Percentiles rank a stretch among this genome's conserved stretches.
These are phyloP conservation scores for Boletus tomentosulus DNA, from an alignment of 768 basidiomycete genomes.

Conservation along the genomic window DNA sequence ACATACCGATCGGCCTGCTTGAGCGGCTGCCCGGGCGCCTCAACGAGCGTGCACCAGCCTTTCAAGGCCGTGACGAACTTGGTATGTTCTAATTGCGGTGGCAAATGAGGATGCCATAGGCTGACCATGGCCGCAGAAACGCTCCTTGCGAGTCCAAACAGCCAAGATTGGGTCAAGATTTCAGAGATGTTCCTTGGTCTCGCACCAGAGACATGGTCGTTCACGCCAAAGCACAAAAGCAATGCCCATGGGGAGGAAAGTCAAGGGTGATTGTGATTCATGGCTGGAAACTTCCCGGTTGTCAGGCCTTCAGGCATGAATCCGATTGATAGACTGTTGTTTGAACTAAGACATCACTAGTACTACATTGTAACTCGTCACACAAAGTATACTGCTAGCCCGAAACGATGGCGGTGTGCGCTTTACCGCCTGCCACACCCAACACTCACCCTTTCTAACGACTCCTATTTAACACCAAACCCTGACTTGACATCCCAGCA, in stretches of 20 bases:
- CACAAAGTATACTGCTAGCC: background rate
- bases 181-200: conserved; percentile 94
- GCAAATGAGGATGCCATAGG: background rate
- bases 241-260: conserved; percentile 67
- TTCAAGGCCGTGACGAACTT: conserved; percentile 82
- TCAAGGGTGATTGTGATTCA: conserved; percentile 43
- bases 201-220: conserved; percentile 76
- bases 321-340: too few species aligned
- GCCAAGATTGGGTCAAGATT: conserved; percentile 87
- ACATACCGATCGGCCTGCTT: conserved; percentile 89
- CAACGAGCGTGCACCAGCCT: conserved; percentile 89
- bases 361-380: background rate
- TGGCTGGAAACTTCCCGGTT: background rate
- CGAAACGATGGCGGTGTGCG: background rate
- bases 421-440: background rate
- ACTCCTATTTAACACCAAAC: too few species aligned
- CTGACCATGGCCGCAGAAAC: conserved; percentile 54
- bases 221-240: conserved; percentile 93
- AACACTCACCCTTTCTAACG: too few species aligned
- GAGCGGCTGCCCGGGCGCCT: conserved; percentile 76
- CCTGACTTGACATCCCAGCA: too few species aligned
- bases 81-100: conserved; percentile 45
- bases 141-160: conserved; percentile 72
- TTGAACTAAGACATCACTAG: too few species aligned
- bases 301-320: too few species aligned